Evolutionary conservation across 768 basidiomycete species (phyloP), one percentile per base, ranked within the genome.

Genomic region (Guyanaporus albipodus): DNA sequence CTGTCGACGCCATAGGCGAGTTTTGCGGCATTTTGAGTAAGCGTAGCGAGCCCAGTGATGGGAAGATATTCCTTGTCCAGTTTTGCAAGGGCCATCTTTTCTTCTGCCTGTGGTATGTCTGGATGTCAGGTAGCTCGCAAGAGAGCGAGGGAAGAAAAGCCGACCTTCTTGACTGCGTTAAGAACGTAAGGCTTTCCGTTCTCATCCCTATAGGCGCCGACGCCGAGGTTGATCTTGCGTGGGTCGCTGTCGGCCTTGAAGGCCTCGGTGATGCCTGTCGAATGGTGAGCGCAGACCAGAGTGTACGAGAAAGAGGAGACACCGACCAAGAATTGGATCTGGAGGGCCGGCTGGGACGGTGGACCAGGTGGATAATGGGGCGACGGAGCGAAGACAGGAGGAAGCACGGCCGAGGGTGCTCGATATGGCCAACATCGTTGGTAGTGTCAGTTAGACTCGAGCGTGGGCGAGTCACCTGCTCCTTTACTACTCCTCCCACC

Each of bases 191-290:
- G 95, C 71, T 96, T 97, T 46, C 96, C 96, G 44, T 85, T 76
- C 54, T 82, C 90, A 58, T 99, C 93, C 50, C 96, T 81, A 76
- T 93, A 97, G 36, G 91, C 90, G 59, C 96, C 96, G 55, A 97
- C 96, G 62, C 96, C 96, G 48, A 99, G 77, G 72, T 98, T 99
- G 63, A 99, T 95, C 70, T 98, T 98, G 55, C 84, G 83, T 15
- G 88, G 74, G 66, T 88, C 83, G 60, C 82, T 85, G 79, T 97
- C 92, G 35, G 91, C 91, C 73, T 94, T 96, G 82, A 93, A 99
- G 23, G 92, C 91, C 64, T 97, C 95, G 23, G 89, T 87, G 39
- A 99, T 78, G 52, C 90, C 87, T 90, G 57, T n/a, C n/a, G n/a
- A n/a, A n/a, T n/a, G n/a, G n/a, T n/a, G n/a, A n/a, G n/a, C n/a